These are phyloP conservation scores for Arabis alpina DNA, from an alignment of 345 rosid genomes.

Conservation along the genomic window DNA sequence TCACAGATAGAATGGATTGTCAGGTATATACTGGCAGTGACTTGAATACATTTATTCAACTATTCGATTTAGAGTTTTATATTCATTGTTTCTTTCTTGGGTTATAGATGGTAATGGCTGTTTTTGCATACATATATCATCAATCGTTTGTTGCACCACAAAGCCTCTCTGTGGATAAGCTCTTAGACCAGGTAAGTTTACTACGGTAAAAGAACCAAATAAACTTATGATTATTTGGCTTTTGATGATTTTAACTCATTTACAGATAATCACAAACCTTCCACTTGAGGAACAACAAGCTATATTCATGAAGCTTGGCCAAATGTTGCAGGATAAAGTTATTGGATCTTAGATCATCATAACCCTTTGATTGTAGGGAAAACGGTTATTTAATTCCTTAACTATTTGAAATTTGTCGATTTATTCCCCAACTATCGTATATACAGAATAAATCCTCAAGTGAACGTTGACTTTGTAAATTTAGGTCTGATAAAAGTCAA, in stretches of 20 bases:
- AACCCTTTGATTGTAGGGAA: background rate
- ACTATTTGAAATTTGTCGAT: too few relatives aligned
- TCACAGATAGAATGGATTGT: conserved; percentile 96
- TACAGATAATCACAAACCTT: conserved; percentile 65
- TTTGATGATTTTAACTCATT: background rate
- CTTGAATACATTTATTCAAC: background rate
- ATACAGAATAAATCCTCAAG: too few relatives aligned
- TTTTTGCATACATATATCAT: conserved; percentile 92
- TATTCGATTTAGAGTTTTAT: background rate
- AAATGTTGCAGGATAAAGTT: conserved; percentile 62
- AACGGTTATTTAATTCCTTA: too few relatives aligned
- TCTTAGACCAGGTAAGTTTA: conserved; percentile 69
- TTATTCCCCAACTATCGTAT: too few relatives aligned
- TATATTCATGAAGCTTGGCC: conserved; percentile 66
- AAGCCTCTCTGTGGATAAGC: conserved; percentile 66
- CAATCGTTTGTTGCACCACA: conserved; percentile 75
- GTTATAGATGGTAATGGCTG: conserved; percentile 94
- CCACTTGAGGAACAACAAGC: conserved; percentile 78
- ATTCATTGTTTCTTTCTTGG: background rate
- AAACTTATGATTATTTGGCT: background rate
- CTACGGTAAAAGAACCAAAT: background rate
- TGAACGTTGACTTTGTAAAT: too few relatives aligned
- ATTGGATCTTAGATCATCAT: conserved; percentile 33
- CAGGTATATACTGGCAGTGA: conserved; percentile 50
- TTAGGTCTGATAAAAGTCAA: too few relatives aligned